phyloP scores from a whole-genome alignment of 1,284 basidiomycete species.

The Chalciporus sp. region DNA sequence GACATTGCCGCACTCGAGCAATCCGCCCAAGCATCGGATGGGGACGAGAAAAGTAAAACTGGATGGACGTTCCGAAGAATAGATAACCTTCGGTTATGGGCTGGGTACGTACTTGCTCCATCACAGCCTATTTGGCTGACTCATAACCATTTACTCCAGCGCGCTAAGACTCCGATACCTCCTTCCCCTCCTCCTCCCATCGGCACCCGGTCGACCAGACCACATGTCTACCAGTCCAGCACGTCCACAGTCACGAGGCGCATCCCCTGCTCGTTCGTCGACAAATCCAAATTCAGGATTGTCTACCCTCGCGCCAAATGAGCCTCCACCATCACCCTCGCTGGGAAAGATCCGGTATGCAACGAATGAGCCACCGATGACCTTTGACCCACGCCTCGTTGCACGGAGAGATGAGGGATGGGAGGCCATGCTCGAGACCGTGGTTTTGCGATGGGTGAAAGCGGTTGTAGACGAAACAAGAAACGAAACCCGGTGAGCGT shows the following conservation, averaged over 20 bases:
- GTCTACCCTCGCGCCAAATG: background rate
- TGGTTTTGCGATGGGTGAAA: conserved; percentile 67
- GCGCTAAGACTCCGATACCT: conserved; percentile 82
- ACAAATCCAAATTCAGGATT: conserved; percentile 10
- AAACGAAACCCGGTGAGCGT: conserved; percentile 38
- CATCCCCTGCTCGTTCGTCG: conserved; percentile 26
- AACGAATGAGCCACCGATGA: conserved; percentile 34
- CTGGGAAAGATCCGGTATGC: conserved; percentile 23
- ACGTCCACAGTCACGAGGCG: conserved; percentile 21
- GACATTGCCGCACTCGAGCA: conserved; percentile 70
- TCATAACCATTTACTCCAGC: conserved; percentile 40
- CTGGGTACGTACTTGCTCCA: conserved; percentile 57
- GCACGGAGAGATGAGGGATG: conserved; percentile 77
- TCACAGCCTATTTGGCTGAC: background rate
- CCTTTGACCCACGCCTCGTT: conserved; percentile 74
- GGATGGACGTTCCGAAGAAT: conserved; percentile 83
- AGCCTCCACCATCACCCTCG: conserved; percentile 11
- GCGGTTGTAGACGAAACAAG: conserved; percentile 69
- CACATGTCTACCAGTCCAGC: conserved; percentile 28
- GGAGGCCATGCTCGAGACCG: conserved; percentile 74
- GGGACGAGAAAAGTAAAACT: conserved; percentile 40
- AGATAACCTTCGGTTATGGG: conserved; percentile 83
- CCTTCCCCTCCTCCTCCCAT: conserved; percentile 63
- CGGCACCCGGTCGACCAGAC: conserved; percentile 35
- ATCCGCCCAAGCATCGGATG: conserved; percentile 38